Evolutionary conservation across 2,329 filamentous ascomycete species (phyloP), one percentile per base, ranked within the genome.

Genomic region (Nothophoma quercina): DNA sequence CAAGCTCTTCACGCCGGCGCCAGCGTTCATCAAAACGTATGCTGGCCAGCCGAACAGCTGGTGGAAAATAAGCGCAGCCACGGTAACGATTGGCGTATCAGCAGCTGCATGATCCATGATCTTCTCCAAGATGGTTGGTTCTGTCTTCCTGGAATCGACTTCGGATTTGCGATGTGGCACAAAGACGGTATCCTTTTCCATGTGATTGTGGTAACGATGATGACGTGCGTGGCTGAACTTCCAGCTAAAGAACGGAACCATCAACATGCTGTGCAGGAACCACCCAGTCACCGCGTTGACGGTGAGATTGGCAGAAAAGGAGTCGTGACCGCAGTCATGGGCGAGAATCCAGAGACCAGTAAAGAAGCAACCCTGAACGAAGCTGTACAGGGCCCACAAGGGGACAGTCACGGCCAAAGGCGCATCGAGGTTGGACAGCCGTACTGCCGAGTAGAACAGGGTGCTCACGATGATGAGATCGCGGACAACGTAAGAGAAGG

Each of bases 241-340:
- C 88, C 88, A 90, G 40, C 83, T 85, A 77, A 89, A 89, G 76
- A 87, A 91, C 3, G 88, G 88, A 2, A 88, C 86, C 56, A 88
- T 72, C 30, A 90, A 79, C 53, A 81, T 78, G 6, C 84, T 88
- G 79, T 90, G 88, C n/a, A 85, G 73, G 40, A 82, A 69, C 78
- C 86, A 88, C 54, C 88, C 88, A 49, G 86, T 77, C 13, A 80
- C 69, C 65, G 88, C 81, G 71, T 89, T 89, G 58, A 88, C 67
- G 25, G 62, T 68, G 39, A 75, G 75, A 70, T 83, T 78, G 18
- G 75, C 71, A n/a, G 84, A 87, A 70, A 90, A 87, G 39, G 86
- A 85, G 15, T 84, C 83, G 70, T 90, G 88, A 43, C 88, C 88
- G 70, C 84, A 87, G 71, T 90, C 88, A 69, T 90, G 88, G 13